A percentile compares a stretch with the other conserved stretches of the same genome.
These are phyloP conservation scores for Solanum pennellii DNA, from an alignment of 257 asterid genomes.

Conservation along the genomic window DNA sequence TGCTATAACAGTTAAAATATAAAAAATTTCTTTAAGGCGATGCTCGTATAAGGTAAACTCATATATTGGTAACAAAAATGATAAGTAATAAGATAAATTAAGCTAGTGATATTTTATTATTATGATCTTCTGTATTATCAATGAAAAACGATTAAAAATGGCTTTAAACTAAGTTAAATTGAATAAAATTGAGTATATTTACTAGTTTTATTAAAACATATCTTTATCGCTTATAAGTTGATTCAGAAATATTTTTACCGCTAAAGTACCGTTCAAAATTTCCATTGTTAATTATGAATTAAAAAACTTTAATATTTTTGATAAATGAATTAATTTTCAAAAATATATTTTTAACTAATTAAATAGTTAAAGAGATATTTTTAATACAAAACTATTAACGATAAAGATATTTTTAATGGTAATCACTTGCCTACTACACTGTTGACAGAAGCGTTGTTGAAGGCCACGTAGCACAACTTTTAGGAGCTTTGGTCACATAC, in stretches of 20 bases:
- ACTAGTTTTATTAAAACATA: too few relatives aligned
- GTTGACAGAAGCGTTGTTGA: slow-evolving; percentile 69
- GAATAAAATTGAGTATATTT: not conserved
- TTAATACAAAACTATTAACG: not conserved
- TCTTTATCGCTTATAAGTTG: too few relatives aligned
- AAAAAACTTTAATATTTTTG: too few relatives aligned
- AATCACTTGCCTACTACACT: slow-evolving; percentile 49
- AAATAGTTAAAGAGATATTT: not conserved
- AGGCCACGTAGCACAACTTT: slow-evolving; percentile 41
- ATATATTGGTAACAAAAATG: not conserved
- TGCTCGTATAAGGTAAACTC: not conserved
- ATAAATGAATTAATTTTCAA: too few relatives aligned
- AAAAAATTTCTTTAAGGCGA: not conserved
- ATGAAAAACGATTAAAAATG: too few relatives aligned
- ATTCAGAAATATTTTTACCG: too few relatives aligned
- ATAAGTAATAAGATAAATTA: not conserved
- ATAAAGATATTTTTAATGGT: not conserved
- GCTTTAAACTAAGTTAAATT: not conserved
- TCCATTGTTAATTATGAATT: too few relatives aligned
- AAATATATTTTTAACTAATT: too few relatives aligned
- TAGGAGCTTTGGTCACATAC: slow-evolving; percentile 51
- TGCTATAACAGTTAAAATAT: too few relatives aligned
- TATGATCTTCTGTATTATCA: not conserved
- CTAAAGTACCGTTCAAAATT: too few relatives aligned
- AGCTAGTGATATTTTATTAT: not conserved